Conservation (phyloP, 23 red algal genomes). For the Chondrus crispus region DNA sequence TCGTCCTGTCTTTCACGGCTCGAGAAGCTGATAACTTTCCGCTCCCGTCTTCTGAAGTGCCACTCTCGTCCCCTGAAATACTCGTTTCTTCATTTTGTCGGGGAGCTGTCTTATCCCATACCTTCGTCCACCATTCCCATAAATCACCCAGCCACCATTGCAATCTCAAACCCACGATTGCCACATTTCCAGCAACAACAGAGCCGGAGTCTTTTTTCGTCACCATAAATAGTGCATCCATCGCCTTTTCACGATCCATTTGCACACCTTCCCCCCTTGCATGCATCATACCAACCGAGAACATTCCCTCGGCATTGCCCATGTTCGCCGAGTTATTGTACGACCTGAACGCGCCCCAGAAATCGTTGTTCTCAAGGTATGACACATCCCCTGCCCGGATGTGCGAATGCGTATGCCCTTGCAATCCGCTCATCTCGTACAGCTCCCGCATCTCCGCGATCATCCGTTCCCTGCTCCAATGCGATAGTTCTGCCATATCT, state of each 20-base stretch:
- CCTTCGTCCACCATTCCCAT: not conserved
- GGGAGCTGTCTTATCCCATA: not conserved
- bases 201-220: not conserved
- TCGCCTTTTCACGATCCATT: constrained; percentile 16
- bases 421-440: constrained; percentile 50
- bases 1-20: not conserved
- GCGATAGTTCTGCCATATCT: constrained; percentile 27
- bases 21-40: not conserved
- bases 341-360: constrained; percentile 29
- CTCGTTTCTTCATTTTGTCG: not conserved
- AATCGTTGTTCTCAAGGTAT: constrained; percentile 42
- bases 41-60: not conserved
- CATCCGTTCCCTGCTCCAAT: constrained; percentile 51
- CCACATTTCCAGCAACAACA: constrained; percentile 18
- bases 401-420: constrained; percentile 58
- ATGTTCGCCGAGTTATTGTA: constrained; percentile 43
- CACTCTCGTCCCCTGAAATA: not conserved
- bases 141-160: constrained; percentile 19
- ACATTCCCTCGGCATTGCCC: constrained; percentile 56
- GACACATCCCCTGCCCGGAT: constrained; percentile 59
- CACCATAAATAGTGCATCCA: not conserved
- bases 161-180: not conserved
- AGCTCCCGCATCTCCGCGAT: constrained; percentile 29
- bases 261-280: constrained; percentile 49
- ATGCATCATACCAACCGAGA: constrained; percentile 77